phyloP scores from a whole-genome alignment of 2,329 filamentous ascomycete genomes.

The Aspergillus uvarum region DNA sequence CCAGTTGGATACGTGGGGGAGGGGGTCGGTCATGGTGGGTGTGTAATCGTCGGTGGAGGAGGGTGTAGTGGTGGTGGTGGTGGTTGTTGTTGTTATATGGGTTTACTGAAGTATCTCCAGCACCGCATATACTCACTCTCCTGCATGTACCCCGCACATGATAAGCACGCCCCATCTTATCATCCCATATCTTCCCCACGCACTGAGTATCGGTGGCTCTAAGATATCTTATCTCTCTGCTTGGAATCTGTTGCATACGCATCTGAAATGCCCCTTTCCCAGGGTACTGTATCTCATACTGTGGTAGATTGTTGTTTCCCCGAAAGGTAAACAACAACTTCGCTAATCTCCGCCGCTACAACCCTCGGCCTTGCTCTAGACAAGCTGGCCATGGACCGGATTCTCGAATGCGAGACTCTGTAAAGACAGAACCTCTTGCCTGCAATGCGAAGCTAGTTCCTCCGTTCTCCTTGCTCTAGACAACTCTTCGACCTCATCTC shows the following conservation, averaged over 20 bases:
- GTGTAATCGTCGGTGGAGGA: background rate
- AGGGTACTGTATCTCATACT: background rate
- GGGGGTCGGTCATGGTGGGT: conserved; percentile 8
- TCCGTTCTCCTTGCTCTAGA: background rate
- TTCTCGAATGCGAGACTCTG: too few species aligned
- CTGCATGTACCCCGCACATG: background rate
- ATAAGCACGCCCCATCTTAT: conserved; percentile 2
- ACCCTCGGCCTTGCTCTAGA: background rate
- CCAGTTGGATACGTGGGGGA: conserved; percentile 33
- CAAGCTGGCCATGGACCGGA: too few species aligned
- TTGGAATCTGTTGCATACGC: background rate
- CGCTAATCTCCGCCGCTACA: background rate
- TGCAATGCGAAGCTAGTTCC: too few species aligned
- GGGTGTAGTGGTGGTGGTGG: background rate
- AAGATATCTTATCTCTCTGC: background rate
- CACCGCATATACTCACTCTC: too few species aligned
- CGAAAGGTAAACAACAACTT: background rate
- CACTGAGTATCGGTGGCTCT: background rate
- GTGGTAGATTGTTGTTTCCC: background rate
- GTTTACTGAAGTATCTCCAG: too few species aligned
- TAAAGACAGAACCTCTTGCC: too few species aligned
- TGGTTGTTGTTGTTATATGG: too few species aligned
- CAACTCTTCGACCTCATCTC: background rate
- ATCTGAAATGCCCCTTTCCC: background rate
- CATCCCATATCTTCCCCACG: background rate